These are phyloP conservation scores for Fusarium illudens DNA, from an alignment of 2,329 filamentous ascomycete species.

Conservation along the genomic window DNA sequence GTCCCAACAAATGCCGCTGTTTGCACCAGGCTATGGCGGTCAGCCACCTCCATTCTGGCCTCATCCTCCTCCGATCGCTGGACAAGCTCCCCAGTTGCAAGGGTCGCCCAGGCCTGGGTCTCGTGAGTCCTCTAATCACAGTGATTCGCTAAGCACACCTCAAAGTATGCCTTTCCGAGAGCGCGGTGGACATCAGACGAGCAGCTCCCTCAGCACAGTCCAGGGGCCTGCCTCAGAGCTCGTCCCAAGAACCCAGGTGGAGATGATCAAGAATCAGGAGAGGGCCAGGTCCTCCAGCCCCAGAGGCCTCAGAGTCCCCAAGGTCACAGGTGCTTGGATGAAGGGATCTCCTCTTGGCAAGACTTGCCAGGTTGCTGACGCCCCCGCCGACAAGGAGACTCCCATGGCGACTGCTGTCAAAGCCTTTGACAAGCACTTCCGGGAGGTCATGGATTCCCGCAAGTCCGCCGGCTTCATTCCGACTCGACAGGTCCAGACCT, in stretches of 20 bases:
- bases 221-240: not conserved
- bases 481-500: conserved; percentile 23
- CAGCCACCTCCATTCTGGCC: not conserved
- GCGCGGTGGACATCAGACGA: not conserved
- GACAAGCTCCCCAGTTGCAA: not conserved
- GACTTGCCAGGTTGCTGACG: conserved; percentile 10
- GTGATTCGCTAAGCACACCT: not conserved
- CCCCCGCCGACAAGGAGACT: not conserved
- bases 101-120: not conserved
- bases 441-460: conserved; percentile 5
- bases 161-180: not conserved
- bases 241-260: conserved; percentile 3
- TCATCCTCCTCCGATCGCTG: not conserved
- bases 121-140: not conserved
- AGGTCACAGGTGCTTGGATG: conserved; percentile 19
- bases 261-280: conserved; percentile 10
- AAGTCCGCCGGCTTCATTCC: conserved; percentile 27
- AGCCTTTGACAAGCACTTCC: conserved; percentile 16
- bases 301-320: conserved; percentile 7
- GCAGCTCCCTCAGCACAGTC: not conserved
- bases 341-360: conserved; percentile 22
- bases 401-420: not conserved
- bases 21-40: not conserved
- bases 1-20: not conserved
- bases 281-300: not conserved